Conservation (phyloP, 2,329 filamentous ascomycete genomes). For the Aspergillus texensis region DNA sequence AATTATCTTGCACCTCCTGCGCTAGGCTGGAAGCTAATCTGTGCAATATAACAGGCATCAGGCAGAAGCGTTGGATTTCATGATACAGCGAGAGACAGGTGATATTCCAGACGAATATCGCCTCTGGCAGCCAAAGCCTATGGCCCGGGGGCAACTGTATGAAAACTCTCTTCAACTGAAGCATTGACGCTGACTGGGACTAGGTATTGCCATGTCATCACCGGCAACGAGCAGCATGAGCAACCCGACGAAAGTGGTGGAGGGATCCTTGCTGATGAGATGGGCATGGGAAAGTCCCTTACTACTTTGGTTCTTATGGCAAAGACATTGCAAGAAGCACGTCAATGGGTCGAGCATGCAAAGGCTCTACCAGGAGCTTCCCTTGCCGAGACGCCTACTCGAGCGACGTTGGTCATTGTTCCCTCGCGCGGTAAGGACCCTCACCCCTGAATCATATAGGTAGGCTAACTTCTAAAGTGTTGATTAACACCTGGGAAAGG, state of each 20-base stretch:
- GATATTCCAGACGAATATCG: background rate
- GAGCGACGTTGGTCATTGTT: slow-evolving; percentile 27
- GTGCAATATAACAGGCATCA: background rate
- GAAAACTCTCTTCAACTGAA: background rate
- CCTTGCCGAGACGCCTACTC: slow-evolving; percentile 4
- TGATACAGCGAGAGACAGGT: background rate
- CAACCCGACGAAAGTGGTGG: slow-evolving; percentile 25
- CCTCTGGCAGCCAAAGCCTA: background rate
- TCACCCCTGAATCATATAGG: background rate
- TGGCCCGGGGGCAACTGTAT: background rate
- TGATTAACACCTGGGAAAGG: background rate
- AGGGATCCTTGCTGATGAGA: slow-evolving; percentile 63
- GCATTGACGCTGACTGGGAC: background rate
- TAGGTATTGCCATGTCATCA: slow-evolving; percentile 10
- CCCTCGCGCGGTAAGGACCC: slow-evolving; percentile 4
- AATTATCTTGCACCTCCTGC: background rate
- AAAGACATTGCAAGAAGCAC: slow-evolving; percentile 42
- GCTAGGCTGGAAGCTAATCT: background rate
- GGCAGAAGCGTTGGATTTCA: background rate
- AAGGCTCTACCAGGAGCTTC: background rate
- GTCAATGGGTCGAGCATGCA: slow-evolving; percentile 3
- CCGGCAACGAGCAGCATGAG: background rate
- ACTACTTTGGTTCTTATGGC: slow-evolving; percentile 54
- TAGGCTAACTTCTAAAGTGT: background rate
- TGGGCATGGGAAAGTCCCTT: slow-evolving; percentile 63